phyloP scores from a whole-genome alignment of 495 filamentous ascomycete genomes.

The Neurospora intermedia region DNA sequence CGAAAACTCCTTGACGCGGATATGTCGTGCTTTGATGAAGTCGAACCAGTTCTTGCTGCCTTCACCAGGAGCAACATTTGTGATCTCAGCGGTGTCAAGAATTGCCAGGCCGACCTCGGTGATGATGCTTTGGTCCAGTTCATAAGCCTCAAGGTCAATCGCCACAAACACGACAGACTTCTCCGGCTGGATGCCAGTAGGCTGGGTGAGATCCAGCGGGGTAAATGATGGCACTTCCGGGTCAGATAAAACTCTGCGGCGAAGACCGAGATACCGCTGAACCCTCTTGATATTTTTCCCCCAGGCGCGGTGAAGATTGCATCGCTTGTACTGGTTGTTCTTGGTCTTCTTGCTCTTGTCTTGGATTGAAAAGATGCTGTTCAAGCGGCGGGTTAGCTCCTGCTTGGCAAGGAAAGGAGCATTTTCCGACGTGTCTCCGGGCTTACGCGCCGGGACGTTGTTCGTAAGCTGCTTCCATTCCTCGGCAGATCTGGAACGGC shows the following conservation, averaged over 20 bases:
- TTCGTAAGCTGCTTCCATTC: conserved; percentile 23
- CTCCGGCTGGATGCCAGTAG: conserved; percentile 34
- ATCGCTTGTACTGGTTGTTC: conserved; percentile 33
- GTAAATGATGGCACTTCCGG: neutral
- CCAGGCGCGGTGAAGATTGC: conserved; percentile 36
- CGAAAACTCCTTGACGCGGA: conserved; percentile 60
- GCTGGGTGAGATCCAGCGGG: conserved; percentile 9
- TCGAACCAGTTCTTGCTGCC: conserved; percentile 51
- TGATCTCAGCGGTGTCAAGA: conserved; percentile 57
- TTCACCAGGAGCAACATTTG: conserved; percentile 46
- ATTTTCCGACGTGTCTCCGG: conserved; percentile 12
- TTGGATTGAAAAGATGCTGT: conserved; percentile 6
- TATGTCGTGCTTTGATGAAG: conserved; percentile 58
- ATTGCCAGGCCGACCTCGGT: conserved; percentile 82
- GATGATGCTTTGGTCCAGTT: conserved; percentile 47
- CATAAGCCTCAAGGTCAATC: conserved; percentile 75
- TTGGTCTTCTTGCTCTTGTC: conserved; percentile 21
- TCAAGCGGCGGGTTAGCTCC: conserved; percentile 3
- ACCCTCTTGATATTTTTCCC: conserved; percentile 44
- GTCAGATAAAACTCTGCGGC: conserved; percentile 13
- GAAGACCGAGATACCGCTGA: conserved; percentile 61
- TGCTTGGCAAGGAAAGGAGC: conserved; percentile 5
- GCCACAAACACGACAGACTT: conserved; percentile 56
- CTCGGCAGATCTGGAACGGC: conserved; percentile 32
- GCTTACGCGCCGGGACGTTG: conserved; percentile 14